These are phyloP conservation scores for Stenocarpella maydis DNA, from an alignment of 2,329 filamentous ascomycete genomes.

Conservation along the genomic window DNA sequence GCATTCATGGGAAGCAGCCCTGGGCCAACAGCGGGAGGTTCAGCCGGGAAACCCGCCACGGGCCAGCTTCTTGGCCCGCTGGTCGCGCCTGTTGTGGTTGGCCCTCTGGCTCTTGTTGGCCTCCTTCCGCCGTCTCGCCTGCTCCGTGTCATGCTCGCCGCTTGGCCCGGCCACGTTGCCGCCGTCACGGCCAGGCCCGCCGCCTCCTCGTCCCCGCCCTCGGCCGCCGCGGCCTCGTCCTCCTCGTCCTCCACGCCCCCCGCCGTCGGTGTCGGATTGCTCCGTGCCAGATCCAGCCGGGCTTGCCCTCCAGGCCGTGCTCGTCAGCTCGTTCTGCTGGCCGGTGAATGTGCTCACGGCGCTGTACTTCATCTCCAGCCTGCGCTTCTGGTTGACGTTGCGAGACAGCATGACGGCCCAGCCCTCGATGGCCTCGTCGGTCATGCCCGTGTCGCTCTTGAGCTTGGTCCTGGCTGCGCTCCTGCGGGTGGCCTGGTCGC, in stretches of 20 bases:
- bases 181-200: slow-evolving; percentile 60
- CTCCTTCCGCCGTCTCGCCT: slow-evolving; percentile 79
- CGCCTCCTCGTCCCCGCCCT: slow-evolving; percentile 52
- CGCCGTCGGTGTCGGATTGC: slow-evolving; percentile 59
- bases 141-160: slow-evolving; percentile 75
- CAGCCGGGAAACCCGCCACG: slow-evolving; percentile 54
- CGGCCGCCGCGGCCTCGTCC: slow-evolving; percentile 56
- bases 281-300: slow-evolving; percentile 64
- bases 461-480: slow-evolving; percentile 69
- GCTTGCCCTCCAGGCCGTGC: slow-evolving; percentile 71
- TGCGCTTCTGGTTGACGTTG: slow-evolving; percentile 72
- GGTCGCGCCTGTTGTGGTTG: slow-evolving; percentile 86
- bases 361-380: slow-evolving; percentile 75
- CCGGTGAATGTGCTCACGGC: slow-evolving; percentile 62
- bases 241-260: slow-evolving; percentile 55
- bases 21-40: background rate
- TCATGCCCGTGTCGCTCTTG: slow-evolving; percentile 83
- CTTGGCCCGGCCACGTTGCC: slow-evolving; percentile 70
- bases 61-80: slow-evolving; percentile 71
- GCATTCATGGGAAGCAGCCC: slow-evolving; percentile 3
- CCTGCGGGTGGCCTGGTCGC: slow-evolving; percentile 75
- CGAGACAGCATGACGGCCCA: slow-evolving; percentile 88
- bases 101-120: slow-evolving; percentile 81
- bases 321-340: slow-evolving; percentile 68
- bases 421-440: slow-evolving; percentile 92